phyloP scores from a whole-genome alignment of 2,329 filamentous ascomycete genomes.

The Penicillium sp. region DNA sequence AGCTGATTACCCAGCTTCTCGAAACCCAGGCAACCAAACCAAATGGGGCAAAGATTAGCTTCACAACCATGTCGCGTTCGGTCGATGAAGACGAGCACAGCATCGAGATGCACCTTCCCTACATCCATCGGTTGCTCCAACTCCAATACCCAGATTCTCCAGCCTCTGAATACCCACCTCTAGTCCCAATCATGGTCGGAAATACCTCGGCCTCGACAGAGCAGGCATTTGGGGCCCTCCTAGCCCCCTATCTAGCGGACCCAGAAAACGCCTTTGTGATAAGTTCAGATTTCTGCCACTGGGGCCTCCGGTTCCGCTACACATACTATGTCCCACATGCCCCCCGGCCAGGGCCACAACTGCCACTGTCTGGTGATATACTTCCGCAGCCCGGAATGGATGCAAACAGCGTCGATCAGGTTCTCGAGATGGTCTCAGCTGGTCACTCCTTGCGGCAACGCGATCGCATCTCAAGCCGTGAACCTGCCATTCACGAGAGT shows the following conservation, averaged over 20 bases:
- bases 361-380: conserved; percentile 44
- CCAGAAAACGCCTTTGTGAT: conserved; percentile 77
- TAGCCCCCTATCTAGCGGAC: conserved; percentile 76
- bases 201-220: conserved; percentile 68
- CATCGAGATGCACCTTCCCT: conserved; percentile 94
- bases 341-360: conserved; percentile 36
- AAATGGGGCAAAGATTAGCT: conserved; percentile 37
- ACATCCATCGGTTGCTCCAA: conserved; percentile 76
- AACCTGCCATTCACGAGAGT: conserved; percentile 72
- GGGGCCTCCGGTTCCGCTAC: conserved; percentile 83
- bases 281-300: conserved; percentile 96
- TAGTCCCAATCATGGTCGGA: conserved; percentile 86
- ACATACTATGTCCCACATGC: conserved; percentile 67
- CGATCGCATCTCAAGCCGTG: conserved; percentile 35
- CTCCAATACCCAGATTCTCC: conserved; percentile 52
- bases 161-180: conserved; percentile 62
- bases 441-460: conserved; percentile 33
- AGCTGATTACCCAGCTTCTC: conserved; percentile 43
- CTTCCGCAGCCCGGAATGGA: conserved; percentile 41
- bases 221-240: conserved; percentile 64
- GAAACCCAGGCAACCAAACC: conserved; percentile 29
- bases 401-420: conserved; percentile 26
- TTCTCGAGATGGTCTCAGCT: conserved; percentile 30
- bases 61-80: conserved; percentile 58
- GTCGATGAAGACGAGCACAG: conserved; percentile 85